Percentiles rank a stretch among this genome's conserved stretches.
These are phyloP conservation scores for Ustilago vetiveriae DNA, from an alignment of 1,284 basidiomycete genomes.

Conservation along the genomic window DNA sequence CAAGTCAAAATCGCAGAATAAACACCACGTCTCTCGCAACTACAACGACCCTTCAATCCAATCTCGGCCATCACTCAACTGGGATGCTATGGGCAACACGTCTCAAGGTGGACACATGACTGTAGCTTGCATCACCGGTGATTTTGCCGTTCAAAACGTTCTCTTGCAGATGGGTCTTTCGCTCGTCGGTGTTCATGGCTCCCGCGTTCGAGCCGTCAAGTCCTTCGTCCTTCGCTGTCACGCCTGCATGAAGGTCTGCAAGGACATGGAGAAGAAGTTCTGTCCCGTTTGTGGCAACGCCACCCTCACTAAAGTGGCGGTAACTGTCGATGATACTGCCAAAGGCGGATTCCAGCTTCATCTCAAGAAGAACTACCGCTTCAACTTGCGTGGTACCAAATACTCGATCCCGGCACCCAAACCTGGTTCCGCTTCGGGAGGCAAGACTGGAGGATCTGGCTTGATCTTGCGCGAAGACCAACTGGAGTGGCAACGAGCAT, in stretches of 20 bases:
- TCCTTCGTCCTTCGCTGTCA: constrained; percentile 97
- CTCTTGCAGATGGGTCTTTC: constrained; percentile 92
- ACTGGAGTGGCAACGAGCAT: constrained; percentile 63
- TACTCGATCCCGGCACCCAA: constrained; percentile 94
- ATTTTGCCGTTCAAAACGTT: constrained; percentile 99
- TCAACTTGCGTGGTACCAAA: constrained; percentile 87
- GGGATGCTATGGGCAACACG: constrained; percentile 66
- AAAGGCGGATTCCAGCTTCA: constrained; percentile 59
- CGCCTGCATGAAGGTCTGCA: constrained; percentile 98
- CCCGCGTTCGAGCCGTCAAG: constrained; percentile 87
- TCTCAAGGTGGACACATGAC: constrained; percentile 70
- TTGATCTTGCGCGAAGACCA: constrained; percentile 64
- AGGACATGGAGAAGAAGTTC: constrained; percentile 92
- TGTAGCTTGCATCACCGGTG: constrained; percentile 79
- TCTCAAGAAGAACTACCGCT: constrained; percentile 76
- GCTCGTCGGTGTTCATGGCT: constrained; percentile 90
- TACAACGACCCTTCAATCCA: constrained; percentile 60
- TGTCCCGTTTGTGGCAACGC: constrained; percentile 97
- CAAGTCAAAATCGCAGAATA: constrained; percentile 35
- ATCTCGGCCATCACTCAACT: constrained; percentile 32
- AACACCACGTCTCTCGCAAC: constrained; percentile 69
- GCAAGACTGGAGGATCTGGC: constrained; percentile 51
- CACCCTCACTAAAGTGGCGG: constrained; percentile 87
- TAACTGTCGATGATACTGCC: constrained; percentile 71
- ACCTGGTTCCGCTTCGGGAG: constrained; percentile 71